phyloP scores from a whole-genome alignment of 768 basidiomycete genomes.

The Clitopilus hobsonii region DNA sequence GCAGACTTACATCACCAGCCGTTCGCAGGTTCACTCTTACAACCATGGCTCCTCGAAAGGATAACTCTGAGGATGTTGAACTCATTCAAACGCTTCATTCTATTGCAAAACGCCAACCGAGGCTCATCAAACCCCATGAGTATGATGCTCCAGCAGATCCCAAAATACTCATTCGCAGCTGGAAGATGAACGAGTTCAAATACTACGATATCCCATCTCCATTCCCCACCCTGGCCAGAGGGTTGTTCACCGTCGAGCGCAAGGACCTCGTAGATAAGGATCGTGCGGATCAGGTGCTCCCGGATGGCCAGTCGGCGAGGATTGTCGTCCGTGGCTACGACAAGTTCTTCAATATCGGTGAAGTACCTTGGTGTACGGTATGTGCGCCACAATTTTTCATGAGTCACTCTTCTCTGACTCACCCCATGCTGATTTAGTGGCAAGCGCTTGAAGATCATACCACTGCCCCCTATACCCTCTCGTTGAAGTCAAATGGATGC shows the following conservation, averaged over 20 bases:
- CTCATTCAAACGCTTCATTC: conserved; percentile 52
- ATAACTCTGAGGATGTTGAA: conserved; percentile 41
- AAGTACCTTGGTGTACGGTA: conserved; percentile 93
- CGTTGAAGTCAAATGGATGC: conserved; percentile 94
- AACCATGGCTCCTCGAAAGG: not conserved
- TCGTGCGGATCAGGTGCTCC: conserved; percentile 7
- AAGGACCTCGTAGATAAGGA: conserved; percentile 14
- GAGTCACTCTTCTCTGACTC: conserved; percentile 2
- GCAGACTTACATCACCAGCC: not conserved
- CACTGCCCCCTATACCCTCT: conserved; percentile 73
- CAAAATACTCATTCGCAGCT: conserved; percentile 60
- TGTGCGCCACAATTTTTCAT: conserved; percentile 16
- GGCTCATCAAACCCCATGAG: conserved; percentile 56
- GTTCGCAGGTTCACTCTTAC: not conserved
- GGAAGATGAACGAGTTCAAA: conserved; percentile 98
- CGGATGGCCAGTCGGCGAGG: conserved; percentile 28
- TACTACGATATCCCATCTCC: conserved; percentile 87
- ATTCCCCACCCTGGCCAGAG: conserved; percentile 93
- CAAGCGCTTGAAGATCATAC: conserved; percentile 64
- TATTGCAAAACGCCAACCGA: conserved; percentile 52
- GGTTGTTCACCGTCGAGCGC: conserved; percentile 71
- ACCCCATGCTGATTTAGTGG: conserved; percentile 60
- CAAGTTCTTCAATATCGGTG: conserved; percentile 98
- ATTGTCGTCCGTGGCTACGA: conserved; percentile 94
- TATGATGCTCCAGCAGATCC: conserved; percentile 58